A percentile compares a stretch with the other conserved stretches of the same genome.
Evolutionary conservation across 345 rosid genomes (phyloP).

Genomic region (Melaleuca quinquenervia): DNA sequence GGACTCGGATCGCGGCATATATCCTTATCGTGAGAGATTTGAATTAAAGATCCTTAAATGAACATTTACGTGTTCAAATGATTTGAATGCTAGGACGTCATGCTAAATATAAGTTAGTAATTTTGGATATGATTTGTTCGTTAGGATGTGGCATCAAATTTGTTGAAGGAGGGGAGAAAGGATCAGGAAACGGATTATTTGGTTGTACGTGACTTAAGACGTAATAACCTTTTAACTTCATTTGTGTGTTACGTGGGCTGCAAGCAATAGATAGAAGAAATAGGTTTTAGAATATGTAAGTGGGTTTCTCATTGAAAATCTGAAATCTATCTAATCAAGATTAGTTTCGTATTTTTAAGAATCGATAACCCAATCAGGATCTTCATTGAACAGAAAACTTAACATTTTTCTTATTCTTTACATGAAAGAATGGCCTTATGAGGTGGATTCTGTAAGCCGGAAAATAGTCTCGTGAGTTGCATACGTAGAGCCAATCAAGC

Average conservation of each 20-base stretch:
- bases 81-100: not conserved
- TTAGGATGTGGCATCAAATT: not conserved
- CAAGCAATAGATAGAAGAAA: not conserved
- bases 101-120: not conserved
- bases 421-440: too few species aligned
- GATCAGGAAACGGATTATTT: not conserved
- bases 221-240: not conserved
- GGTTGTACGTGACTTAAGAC: not conserved
- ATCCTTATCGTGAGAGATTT: not conserved
- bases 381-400: not conserved
- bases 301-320: rapidly evolving
- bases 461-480: too few species aligned
- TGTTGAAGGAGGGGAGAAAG: not conserved
- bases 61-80: not conserved
- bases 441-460: too few species aligned
- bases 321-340: rapidly evolving
- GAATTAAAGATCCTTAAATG: not conserved
- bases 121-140: not conserved
- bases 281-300: not conserved
- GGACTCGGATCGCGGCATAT: not conserved
- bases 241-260: not conserved
- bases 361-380: too few species aligned
- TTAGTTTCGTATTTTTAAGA: not conserved
- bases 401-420: too few species aligned
- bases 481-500: too few species aligned